These are phyloP conservation scores for Pichia occidentalis DNA, from an alignment of 805 yeast species.

Conservation along the genomic window DNA sequence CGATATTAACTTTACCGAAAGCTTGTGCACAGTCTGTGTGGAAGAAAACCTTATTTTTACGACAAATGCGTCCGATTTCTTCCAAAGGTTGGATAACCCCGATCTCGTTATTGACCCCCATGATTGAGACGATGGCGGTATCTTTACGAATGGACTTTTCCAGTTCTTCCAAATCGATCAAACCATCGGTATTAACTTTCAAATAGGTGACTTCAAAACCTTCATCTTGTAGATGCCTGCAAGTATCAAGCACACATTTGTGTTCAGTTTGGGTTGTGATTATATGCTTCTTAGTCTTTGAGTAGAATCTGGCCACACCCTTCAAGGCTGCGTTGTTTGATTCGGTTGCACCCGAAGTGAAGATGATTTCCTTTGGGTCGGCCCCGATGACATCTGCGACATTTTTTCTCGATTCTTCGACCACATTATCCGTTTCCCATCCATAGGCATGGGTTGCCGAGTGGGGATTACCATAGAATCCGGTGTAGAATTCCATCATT, in stretches of 20 bases:
- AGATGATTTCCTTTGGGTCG: slow-evolving; percentile 92
- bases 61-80: slow-evolving; percentile 85
- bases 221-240: slow-evolving; percentile 90
- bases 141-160: slow-evolving; percentile 83
- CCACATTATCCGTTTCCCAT: slow-evolving; percentile 95
- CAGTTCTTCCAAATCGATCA: slow-evolving; percentile 69
- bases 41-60: slow-evolving; percentile 84
- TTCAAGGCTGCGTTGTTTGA: slow-evolving; percentile 90
- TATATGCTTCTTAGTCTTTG: slow-evolving; percentile 83
- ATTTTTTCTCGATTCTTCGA: slow-evolving; percentile 78
- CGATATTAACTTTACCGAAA: slow-evolving; percentile 86
- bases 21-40: slow-evolving; percentile 99
- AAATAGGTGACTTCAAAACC: slow-evolving; percentile 94
- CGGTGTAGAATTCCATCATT: slow-evolving; percentile 82
- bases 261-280: slow-evolving; percentile 97
- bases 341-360: slow-evolving; percentile 98
- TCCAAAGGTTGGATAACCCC: slow-evolving; percentile 96
- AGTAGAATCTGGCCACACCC: slow-evolving; percentile 93
- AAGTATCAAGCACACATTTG: slow-evolving; percentile 96
- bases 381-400: slow-evolving; percentile 84
- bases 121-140: slow-evolving; percentile 82
- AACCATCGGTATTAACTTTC: slow-evolving; percentile 76
- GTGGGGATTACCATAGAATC: slow-evolving; percentile 96
- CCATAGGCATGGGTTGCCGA: slow-evolving; percentile 96
- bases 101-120: slow-evolving; percentile 98